Conservation (phyloP, 495 filamentous ascomycete species). For the Xylaria castorea region DNA sequence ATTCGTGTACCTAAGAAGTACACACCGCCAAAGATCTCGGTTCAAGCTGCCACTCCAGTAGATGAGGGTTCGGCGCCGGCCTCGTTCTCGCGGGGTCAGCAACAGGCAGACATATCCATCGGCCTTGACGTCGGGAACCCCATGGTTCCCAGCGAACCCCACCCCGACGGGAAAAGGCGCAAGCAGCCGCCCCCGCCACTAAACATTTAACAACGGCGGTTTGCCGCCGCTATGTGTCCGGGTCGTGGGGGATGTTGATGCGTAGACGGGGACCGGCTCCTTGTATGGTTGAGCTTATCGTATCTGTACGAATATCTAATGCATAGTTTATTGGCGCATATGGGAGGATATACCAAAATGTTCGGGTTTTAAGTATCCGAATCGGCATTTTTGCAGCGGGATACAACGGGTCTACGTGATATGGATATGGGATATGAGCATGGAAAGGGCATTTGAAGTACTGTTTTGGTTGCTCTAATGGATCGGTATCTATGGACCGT, state of each 20-base stretch:
- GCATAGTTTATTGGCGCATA: conserved; percentile 27
- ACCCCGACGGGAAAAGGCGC: conserved; percentile 2
- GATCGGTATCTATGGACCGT: not conserved
- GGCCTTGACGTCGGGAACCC: not conserved
- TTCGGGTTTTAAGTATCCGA: not conserved
- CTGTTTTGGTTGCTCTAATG: not conserved
- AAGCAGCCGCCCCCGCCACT: conserved; percentile 7
- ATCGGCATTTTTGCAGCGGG: conserved; percentile 18
- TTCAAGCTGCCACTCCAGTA: conserved; percentile 31
- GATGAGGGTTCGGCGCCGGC: conserved; percentile 1
- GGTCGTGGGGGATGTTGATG: not conserved
- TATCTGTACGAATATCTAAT: conserved; percentile 24
- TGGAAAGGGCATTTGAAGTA: conserved; percentile 3
- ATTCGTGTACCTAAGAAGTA: conserved; percentile 35
- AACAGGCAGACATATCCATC: not conserved
- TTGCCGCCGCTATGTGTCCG: not conserved
- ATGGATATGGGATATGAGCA: conserved; percentile 12
- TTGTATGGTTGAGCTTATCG: conserved; percentile 6
- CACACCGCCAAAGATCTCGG: conserved; percentile 33
- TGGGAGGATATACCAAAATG: conserved; percentile 24
- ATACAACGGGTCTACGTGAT: conserved; percentile 11
- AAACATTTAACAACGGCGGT: not conserved
- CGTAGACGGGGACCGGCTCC: not conserved
- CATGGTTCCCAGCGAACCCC: not conserved
- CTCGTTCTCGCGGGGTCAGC: not conserved